phyloP scores from a whole-genome alignment of 1,284 basidiomycete species.

The Bothia castanella region DNA sequence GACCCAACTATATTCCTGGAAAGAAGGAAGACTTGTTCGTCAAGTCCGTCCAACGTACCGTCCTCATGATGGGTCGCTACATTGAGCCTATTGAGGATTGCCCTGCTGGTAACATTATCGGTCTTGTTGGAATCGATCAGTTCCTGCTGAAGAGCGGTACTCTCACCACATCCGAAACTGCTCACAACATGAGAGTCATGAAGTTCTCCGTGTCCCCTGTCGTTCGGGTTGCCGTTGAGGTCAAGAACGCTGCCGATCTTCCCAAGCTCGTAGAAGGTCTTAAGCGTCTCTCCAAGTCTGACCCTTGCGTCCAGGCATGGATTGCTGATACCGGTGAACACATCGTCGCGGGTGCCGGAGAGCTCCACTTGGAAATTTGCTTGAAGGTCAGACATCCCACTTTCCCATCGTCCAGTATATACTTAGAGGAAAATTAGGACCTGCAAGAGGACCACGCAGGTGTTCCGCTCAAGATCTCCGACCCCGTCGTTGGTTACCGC shows the following conservation, averaged over 20 bases:
- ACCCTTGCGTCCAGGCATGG: conserved; percentile 98
- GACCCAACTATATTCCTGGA: conserved; percentile 97
- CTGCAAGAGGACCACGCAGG: conserved; percentile 99
- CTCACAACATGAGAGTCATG: conserved; percentile 99
- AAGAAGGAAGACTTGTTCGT: conserved; percentile 99
- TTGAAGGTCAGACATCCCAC: conserved; percentile 67
- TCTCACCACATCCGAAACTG: conserved; percentile 95
- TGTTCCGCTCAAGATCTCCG: conserved; percentile 98
- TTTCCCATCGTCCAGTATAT: neutral
- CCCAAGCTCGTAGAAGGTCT: conserved; percentile 99
- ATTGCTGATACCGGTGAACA: conserved; percentile 94
- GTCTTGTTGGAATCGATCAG: conserved; percentile 99
- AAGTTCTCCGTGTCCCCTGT: conserved; percentile 99
- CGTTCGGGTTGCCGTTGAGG: conserved; percentile 99
- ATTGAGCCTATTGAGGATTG: conserved; percentile 99
- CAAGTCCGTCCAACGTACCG: conserved; percentile 98
- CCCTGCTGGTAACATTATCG: conserved; percentile 97
- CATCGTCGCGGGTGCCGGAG: conserved; percentile 99
- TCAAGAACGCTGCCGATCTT: conserved; percentile 99
- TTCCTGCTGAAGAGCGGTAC: conserved; percentile 99
- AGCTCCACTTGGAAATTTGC: conserved; percentile 99
- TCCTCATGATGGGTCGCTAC: conserved; percentile 99
- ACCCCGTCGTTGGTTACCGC: conserved; percentile 97
- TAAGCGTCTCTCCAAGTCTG: conserved; percentile 99
- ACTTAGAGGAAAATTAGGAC: conserved; percentile 50